Evolutionary conservation across 1,284 basidiomycete genomes (phyloP), one percentile per base, ranked within the genome.

Genomic region (Ganoderma lucidum): DNA sequence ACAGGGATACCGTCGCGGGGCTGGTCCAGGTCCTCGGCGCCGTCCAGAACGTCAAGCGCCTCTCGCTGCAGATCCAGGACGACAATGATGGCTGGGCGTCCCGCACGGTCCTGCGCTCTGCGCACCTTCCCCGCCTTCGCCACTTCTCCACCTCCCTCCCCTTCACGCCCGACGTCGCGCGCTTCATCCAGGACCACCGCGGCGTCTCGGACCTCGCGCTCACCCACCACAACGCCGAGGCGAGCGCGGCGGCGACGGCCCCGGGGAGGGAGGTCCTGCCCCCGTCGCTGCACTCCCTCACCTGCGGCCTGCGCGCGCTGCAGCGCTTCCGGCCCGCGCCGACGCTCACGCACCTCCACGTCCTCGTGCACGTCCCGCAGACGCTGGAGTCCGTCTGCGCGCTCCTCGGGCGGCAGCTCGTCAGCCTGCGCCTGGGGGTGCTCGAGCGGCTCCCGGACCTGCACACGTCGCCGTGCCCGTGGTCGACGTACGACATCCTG

Each of bases 371-470:
- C 51, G 60, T 41, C n/a, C 58, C 63, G 32, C 44, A 65, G 28
- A 62, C 67, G 6, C 60, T 68, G 51, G 67, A 64, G 51, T 28
- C 17, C 1, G 30, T 68, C 51, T 63, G 59, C 19, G 39, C 59
- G 14, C 48, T 65, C 6, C 12, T 64, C 15, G 67, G 67, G 3
- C n/a, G 45, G 2, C 63, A 62, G 19, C 67, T 68, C 51, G 53
- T 68, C 9, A 65, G 67, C 48, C 53, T 68, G 51, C 67, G 67
- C 14, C 63, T 68, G 1, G 67, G 67, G 10, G 63, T 64, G 51
- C 59, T 65, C 48, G 58, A 64, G 63, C 59, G 63, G 12, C 30
- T 68, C 15, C 67, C 62, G 58, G 63, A 63, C 58, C 45, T 64
- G 3, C 28, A 64, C n/a, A 58, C 67, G 48, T 56, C 66, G 15